Conservation (phyloP, 768 basidiomycete species). For the Kwoniella bestiolae region DNA sequence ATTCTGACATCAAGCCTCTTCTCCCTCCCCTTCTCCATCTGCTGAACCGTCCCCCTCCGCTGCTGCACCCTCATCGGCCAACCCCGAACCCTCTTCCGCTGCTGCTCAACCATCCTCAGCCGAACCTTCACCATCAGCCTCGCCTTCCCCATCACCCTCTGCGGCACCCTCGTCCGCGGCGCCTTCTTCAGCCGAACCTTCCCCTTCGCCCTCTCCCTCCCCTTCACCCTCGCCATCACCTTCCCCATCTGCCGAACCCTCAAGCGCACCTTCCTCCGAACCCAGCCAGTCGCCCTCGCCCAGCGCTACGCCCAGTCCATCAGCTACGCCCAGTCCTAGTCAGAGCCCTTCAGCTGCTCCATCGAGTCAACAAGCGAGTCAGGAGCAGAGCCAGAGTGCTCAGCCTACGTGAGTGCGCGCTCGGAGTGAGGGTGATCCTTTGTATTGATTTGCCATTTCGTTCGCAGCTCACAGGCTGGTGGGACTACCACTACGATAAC, state of each 20-base stretch:
- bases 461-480: not conserved
- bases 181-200: constrained; percentile 14
- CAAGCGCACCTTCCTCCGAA: constrained; percentile 4
- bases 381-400: constrained; percentile 3
- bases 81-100: constrained; percentile 7
- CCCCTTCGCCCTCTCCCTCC: constrained; percentile 18
- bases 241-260: constrained; percentile 10
- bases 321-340: constrained; percentile 8
- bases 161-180: constrained; percentile 16
- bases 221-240: constrained; percentile 13
- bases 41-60: constrained; percentile 2
- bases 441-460: not conserved
- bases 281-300: constrained; percentile 10
- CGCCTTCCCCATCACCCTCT: constrained; percentile 9
- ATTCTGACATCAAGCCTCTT: constrained; percentile 12
- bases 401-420: constrained; percentile 9
- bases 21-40: not conserved
- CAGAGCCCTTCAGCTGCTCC: constrained; percentile 14
- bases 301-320: constrained; percentile 7
- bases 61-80: not conserved
- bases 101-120: constrained; percentile 12
- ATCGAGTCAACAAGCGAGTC: constrained; percentile 11
- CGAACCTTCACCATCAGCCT: constrained; percentile 5
- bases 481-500: constrained; percentile 30
- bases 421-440: not conserved